Conservation (phyloP, 352 stramenopile species). For the Phytophthora tentaculata region DNA sequence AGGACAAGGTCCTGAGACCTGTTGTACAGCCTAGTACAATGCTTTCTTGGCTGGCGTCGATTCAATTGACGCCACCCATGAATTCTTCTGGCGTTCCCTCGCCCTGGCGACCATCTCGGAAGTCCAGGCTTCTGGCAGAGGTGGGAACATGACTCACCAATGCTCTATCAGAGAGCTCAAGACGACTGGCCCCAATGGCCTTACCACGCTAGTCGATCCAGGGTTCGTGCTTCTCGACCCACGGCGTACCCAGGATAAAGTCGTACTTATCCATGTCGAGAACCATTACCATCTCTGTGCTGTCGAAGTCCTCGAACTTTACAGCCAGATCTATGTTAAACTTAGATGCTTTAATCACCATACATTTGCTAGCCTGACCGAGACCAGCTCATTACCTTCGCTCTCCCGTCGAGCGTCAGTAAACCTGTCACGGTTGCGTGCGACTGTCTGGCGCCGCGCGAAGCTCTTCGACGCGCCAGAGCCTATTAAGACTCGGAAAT, state of each 20-base stretch:
- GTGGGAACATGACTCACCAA: constrained; percentile 17
- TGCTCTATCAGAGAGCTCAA: constrained; percentile 2
- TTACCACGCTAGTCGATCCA: constrained; percentile 19
- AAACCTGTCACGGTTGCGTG: constrained; percentile 8
- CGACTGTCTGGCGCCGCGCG: constrained; percentile 2
- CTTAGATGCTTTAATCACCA: constrained; percentile 4
- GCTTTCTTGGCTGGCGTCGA: too few relatives aligned
- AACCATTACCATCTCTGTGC: constrained; percentile 5
- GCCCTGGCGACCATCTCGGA: neutral
- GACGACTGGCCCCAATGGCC: constrained; percentile 4
- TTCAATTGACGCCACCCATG: neutral
- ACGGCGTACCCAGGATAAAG: constrained; percentile 32
- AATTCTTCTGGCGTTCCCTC: neutral
- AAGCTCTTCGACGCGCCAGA: constrained; percentile 21
- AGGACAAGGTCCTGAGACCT: neutral
- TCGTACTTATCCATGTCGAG: constrained; percentile 25
- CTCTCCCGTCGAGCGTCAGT: constrained; percentile 4
- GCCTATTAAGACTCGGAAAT: constrained; percentile 20
- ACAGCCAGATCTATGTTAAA: constrained; percentile 13
- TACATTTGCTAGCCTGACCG: constrained; percentile 7
- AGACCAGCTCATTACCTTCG: constrained; percentile 4
- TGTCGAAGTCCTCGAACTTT: constrained; percentile 5
- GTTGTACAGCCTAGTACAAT: neutral
- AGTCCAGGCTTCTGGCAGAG: neutral
- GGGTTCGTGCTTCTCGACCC: constrained; percentile 13